Evolutionary conservation across 768 basidiomycete species (phyloP), one percentile per base, ranked within the genome.

Genomic region (Boletales sp.): DNA sequence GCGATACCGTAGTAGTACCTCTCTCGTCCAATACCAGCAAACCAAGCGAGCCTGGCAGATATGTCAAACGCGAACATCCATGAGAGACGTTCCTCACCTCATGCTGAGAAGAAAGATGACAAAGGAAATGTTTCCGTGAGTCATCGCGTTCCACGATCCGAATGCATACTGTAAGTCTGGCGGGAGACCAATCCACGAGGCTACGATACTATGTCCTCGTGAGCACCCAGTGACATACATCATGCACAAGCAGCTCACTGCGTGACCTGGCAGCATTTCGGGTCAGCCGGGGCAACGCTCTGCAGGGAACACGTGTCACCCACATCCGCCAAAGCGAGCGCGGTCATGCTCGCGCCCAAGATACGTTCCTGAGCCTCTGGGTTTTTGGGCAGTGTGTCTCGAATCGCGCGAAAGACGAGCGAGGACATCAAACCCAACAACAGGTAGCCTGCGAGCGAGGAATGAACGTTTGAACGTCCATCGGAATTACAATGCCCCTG

Each of bases 91-190:
- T 12, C 2, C 49, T 54, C 61, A 86, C 86, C 87, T 77, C 56
- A 75, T 74, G 36, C 71, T 42, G 46, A 84, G 74, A 34, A 90
- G 71, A 21, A 82, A 67, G 30, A 83, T 45, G 19, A 79, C 77
- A 50, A 82, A 70, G 4, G 86, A 82, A 60, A 89, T 83, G 59
- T 90, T 91, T 32, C 87, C 88, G 56, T 90, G 87, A 0, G 82
- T 86, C 74, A 79, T 84, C 25, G 74, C 61, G 64, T 89, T 90
- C 89, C 87, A 91, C 13, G 61, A 58, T 8, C 62, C 63, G 33
- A 78, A 70, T 25, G 72, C 68, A 51, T 74, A 82, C 42, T 74
- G 74, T 54, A 87, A 64, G 25, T 78, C 70, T 32, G 66, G 56
- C 1, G 89, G 89, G 28, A 89, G 75, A 8, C 77, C 77, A 35